Evolutionary conservation across 176 grass and related monocot species (phyloP), one percentile per base, ranked within the genome.

Genomic region (Triticum turgidum): DNA sequence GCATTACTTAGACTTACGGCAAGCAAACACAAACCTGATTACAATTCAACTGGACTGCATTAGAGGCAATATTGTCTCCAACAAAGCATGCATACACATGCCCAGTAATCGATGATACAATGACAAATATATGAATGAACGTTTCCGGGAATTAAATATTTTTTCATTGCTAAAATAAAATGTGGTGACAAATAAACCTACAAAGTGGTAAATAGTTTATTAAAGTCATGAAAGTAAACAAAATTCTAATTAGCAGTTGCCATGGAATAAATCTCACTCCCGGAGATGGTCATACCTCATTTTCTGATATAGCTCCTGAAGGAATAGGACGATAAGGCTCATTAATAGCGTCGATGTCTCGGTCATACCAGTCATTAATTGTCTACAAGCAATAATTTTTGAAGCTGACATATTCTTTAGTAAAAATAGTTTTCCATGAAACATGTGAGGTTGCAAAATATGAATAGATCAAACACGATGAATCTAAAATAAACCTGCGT

Each of bases 321-420:
- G 96, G 96, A 94, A 98, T 98, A 52, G 96, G 96, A 61, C 93
- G 96, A 88, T 98, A 98, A 71, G 96, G 96, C 76, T 98, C 96
- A 78, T 98, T 98, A 82, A 98, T 98, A 41, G 96, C 96, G 83
- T 98, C 96, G 21, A 98, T 98, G 68, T 98, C 96, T 84, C 91
- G 86, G 81, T 98, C 96, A 21, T 98, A 98, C 96, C 96, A 98
- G 64, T 98, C 96, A 30, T 98, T 98, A 38, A 98, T 42, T 86
- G 96, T 98, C 96, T 98, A 73, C 80, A 98, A 82, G 18, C 69
- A 82, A 65, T 87, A 79, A 72, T 81, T 61, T 85, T 83, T 73
- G 61, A 84, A 85, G 82, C 77, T 87, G 27, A 79, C 82, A 86
- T 87, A 61, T 75, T 69, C 24, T 72, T 77, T 70, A 81, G 27